Evolutionary conservation across 2,329 filamentous ascomycete species (phyloP).

Genomic region (Dothistroma septosporum): DNA sequence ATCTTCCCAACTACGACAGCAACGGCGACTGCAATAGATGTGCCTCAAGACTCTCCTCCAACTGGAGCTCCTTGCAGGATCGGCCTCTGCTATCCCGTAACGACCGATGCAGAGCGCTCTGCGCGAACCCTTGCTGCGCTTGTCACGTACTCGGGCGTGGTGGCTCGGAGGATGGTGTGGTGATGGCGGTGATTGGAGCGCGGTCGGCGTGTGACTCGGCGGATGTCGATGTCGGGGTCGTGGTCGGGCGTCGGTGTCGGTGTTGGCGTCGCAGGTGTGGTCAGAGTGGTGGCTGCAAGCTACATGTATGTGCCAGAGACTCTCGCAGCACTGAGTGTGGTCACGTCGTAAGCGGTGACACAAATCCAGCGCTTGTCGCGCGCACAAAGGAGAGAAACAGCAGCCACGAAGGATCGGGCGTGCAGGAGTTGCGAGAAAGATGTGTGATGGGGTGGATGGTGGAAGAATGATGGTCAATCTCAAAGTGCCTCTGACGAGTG

Average conservation of each 20-base stretch:
- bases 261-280: background rate
- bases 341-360: background rate
- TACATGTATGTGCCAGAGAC: background rate
- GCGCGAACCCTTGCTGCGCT: background rate
- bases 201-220: background rate
- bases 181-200: background rate
- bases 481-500: too few species aligned
- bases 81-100: background rate
- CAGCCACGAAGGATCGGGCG: background rate
- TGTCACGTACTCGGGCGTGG: background rate
- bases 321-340: background rate
- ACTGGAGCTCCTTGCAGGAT: background rate
- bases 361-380: background rate
- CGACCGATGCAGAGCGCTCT: conserved; percentile 1
- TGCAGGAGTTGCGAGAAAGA: background rate
- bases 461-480: too few species aligned
- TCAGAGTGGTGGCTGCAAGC: background rate
- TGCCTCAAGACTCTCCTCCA: background rate
- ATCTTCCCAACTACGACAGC: conserved; percentile 57
- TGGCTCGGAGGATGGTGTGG: background rate
- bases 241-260: background rate
- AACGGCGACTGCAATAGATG: background rate
- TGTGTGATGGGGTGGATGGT: too few species aligned
- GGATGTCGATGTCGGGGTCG: background rate
- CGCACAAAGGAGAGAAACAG: background rate